Conservation (phyloP, 164 flowering plant species). For the Euptelea pleiosperma region DNA sequence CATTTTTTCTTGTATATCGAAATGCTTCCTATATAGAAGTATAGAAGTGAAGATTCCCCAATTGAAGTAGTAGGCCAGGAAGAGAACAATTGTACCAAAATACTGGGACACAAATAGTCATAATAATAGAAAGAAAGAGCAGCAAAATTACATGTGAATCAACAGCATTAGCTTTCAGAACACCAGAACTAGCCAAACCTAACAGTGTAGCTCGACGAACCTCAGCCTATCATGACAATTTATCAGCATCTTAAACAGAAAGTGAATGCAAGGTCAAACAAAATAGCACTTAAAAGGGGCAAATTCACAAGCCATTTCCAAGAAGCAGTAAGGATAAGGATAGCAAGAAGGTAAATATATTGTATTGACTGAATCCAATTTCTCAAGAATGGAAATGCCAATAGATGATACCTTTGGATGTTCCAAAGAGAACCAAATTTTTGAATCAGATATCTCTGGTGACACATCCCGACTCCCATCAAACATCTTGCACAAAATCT, state of each 20-base stretch:
- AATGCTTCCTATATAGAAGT: no score
- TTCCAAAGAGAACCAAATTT: constrained; percentile 67
- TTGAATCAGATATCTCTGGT: constrained; percentile 49
- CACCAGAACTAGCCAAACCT: constrained; percentile 39
- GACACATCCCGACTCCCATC: constrained; percentile 46
- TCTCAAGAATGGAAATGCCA: neutral
- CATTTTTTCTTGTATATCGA: no score
- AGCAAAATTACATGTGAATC: constrained; percentile 44
- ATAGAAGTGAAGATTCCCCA: no score
- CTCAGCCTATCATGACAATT: constrained; percentile 47
- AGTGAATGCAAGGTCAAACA: neutral
- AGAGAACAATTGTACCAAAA: neutral
- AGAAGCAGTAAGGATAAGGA: neutral
- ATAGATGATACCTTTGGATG: constrained; percentile 77
- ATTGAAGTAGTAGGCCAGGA: no score
- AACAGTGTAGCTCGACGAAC: constrained; percentile 61
- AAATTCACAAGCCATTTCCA: neutral
- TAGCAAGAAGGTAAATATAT: neutral
- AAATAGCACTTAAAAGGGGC: neutral
- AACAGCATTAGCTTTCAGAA: constrained; percentile 29
- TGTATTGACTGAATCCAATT: neutral
- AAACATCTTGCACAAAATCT: constrained; percentile 46
- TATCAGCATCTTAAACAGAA: neutral
- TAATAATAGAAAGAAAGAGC: neutral
- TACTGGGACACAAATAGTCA: no score